Base-by-base conservation (phyloP, 2,329 filamentous ascomycete genomes). In the Stagonosporopsis chrysanthemi region DNA sequence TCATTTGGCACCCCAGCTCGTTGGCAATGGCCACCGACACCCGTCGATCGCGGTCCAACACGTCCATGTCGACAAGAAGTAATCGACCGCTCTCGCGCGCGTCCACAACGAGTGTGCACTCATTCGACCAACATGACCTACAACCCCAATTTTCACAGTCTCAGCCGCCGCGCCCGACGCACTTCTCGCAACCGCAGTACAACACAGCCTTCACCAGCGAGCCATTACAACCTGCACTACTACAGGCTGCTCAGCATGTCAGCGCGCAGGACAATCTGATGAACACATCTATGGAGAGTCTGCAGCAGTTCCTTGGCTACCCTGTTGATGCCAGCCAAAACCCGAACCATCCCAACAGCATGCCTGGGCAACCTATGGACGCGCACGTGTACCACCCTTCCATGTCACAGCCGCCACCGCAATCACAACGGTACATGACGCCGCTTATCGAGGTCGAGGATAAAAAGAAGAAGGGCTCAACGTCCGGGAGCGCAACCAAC, bases 401-500 rank as follows among this genome's bases (percentile, higher is more conserved):
- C n/a, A 61, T 72, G 44, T 60, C 65, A 6, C 65, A 66, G 50
- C 67, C 65, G 14, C 56, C 66, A 9, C 67, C 69, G 19, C 64
- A 63, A 29, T 68, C 72, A 36, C 66, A 63, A 28, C 44, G 48
- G 26, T 69, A 68, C 45, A 63, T 68, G 58, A 62, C 71, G 5
- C 66, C 64, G 22, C 66, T 68, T 4, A 55, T 70, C 39, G 69
- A 78, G 36, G 65, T 69, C 4, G 79, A 81, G 24, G 79, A 80
- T 24, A 79, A 79, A 66, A 81, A 82, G 36, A 77, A 83, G 31
- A 89, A 86, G 74, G 82, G 85, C 26, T 77, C 79, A n/a, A 82
- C 85, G 26, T 84, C 88, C 45, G 88, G 89, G 15, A 92, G 87
- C 62, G 89, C 90, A 2, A 91, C 91, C 63, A 93, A 93, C 67